Evolutionary conservation across 768 basidiomycete species (phyloP).

Genomic region (Hortiboletus flavorubellus): DNA sequence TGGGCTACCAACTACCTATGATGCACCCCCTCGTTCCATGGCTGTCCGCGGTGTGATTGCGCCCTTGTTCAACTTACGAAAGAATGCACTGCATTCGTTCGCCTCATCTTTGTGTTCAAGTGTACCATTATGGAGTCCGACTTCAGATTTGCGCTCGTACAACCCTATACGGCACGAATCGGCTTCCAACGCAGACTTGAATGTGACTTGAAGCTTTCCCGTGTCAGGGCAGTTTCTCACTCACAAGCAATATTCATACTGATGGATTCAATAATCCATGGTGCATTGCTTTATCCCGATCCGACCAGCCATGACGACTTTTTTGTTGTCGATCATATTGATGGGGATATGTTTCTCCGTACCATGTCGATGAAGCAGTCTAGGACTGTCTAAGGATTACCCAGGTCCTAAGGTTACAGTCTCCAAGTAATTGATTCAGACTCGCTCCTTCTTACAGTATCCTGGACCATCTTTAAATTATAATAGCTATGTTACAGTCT

Average conservation of each 20-base stretch:
- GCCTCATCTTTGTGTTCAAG: not conserved
- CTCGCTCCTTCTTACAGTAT: too few species aligned
- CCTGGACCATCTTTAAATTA: too few species aligned
- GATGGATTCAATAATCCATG: not conserved
- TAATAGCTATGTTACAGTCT: too few species aligned
- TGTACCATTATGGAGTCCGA: not conserved
- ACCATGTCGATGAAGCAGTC: not conserved
- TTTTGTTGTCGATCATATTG: not conserved
- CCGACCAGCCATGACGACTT: not conserved
- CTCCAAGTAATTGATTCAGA: too few species aligned
- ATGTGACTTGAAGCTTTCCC: not conserved
- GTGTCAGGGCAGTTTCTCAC: not conserved
- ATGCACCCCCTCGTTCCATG: conserved; percentile 30
- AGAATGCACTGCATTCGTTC: not conserved
- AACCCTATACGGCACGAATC: not conserved
- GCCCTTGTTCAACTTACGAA: conserved; percentile 1
- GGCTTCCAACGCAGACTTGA: not conserved
- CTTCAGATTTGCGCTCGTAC: conserved; percentile 3
- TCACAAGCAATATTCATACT: not conserved
- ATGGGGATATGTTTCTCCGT: not conserved
- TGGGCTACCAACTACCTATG: conserved; percentile 24
- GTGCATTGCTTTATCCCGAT: not conserved
- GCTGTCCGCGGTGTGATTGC: conserved; percentile 23
- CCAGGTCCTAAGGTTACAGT: too few species aligned
- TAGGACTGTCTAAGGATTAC: too few species aligned